Percentiles rank a stretch among this genome's conserved stretches.
These are phyloP conservation scores for Lichenothelia convexa DNA, from an alignment of 495 filamentous ascomycete species.

Conservation along the genomic window DNA sequence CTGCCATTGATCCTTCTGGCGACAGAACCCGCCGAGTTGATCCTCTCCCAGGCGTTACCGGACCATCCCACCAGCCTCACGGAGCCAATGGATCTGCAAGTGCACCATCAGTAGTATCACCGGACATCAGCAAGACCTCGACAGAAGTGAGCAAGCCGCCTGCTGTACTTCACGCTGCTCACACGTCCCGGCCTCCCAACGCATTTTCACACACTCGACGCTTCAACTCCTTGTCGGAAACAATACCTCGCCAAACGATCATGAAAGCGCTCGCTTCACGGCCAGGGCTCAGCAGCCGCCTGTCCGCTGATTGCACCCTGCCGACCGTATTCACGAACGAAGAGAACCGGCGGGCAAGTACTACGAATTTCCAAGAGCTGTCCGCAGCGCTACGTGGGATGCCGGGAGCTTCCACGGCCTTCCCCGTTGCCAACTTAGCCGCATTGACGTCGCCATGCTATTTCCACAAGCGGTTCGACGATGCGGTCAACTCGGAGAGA, in stretches of 20 bases:
- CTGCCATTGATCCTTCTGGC: too few species aligned
- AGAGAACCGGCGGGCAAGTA: not conserved
- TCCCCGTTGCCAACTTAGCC: constrained; percentile 41
- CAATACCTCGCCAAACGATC: constrained; percentile 5
- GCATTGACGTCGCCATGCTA: constrained; percentile 80
- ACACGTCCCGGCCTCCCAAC: too few species aligned
- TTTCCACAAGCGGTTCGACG: constrained; percentile 91
- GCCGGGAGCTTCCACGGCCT: constrained; percentile 3
- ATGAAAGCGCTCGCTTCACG: constrained; percentile 6
- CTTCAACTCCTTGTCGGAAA: too few species aligned
- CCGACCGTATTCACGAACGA: not conserved
- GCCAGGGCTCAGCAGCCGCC: constrained; percentile 1
- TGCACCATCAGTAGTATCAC: too few species aligned
- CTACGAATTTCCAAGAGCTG: not conserved
- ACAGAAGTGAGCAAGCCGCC: too few species aligned
- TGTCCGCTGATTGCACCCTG: constrained; percentile 1
- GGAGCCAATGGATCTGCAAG: too few species aligned
- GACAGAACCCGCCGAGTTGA: too few species aligned
- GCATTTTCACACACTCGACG: too few species aligned
- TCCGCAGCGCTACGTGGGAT: constrained; percentile 3
- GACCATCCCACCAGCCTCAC: too few species aligned
- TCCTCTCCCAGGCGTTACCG: too few species aligned
- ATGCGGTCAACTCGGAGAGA: constrained; percentile 85
- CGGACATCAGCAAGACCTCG: too few species aligned
- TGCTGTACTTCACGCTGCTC: too few species aligned